Percentiles rank a stretch among this genome's conserved stretches.
phyloP scores from a whole-genome alignment of 148 eudicot species.

The Rhododendron ovatum region DNA sequence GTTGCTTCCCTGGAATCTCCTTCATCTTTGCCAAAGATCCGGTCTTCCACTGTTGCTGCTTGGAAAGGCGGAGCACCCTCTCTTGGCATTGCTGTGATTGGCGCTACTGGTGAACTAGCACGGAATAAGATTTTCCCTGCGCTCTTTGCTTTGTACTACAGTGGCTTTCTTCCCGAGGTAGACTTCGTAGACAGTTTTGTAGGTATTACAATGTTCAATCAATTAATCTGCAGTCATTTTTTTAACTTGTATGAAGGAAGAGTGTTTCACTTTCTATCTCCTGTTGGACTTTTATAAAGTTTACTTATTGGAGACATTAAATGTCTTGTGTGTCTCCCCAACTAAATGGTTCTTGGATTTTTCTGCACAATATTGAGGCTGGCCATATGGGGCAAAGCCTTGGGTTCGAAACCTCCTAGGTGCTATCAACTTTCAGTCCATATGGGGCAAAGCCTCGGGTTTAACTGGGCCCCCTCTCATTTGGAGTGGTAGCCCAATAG shows the following conservation, averaged over 20 bases:
- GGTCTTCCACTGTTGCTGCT: background rate
- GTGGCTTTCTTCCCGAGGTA: slow-evolving; percentile 37
- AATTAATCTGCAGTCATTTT: background rate
- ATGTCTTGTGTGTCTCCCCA: background rate
- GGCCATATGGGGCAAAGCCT: too few relatives aligned
- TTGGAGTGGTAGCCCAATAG: background rate
- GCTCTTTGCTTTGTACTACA: slow-evolving; percentile 38
- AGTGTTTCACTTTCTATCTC: background rate
- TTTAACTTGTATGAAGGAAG: background rate
- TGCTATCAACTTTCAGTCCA: background rate
- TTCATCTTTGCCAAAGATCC: background rate
- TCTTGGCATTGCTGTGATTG: slow-evolving; percentile 27
- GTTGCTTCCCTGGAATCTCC: slow-evolving; percentile 12
- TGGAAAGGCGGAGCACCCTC: slow-evolving; percentile 5
- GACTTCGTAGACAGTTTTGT: background rate
- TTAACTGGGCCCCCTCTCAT: background rate
- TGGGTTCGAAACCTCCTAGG: background rate
- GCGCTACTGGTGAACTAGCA: slow-evolving; percentile 34
- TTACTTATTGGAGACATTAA: background rate
- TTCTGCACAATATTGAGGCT: background rate
- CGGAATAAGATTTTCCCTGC: slow-evolving; percentile 40
- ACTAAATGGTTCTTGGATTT: background rate
- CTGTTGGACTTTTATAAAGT: background rate
- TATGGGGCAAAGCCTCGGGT: background rate
- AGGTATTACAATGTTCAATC: background rate